phyloP scores from a whole-genome alignment of 257 asterid species.

The Ballota nigra region DNA sequence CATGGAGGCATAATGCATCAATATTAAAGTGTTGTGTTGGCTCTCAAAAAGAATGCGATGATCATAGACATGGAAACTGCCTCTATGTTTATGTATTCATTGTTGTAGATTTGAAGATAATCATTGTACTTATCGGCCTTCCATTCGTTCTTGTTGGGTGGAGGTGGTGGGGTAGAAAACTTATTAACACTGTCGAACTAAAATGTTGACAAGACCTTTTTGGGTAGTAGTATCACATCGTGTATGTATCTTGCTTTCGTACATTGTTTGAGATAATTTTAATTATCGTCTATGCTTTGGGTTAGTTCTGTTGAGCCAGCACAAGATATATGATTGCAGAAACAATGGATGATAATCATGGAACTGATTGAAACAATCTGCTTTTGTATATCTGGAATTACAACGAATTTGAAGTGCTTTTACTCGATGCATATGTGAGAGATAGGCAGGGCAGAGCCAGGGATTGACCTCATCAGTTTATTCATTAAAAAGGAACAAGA shows the following conservation, averaged over 20 bases:
- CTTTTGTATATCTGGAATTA: too few species aligned
- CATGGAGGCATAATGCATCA: too few species aligned
- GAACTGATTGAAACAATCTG: too few species aligned
- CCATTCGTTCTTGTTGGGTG: too few species aligned
- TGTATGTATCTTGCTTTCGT: too few species aligned
- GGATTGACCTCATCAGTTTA: background rate
- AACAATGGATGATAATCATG: too few species aligned
- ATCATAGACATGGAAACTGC: background rate
- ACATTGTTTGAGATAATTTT: too few species aligned
- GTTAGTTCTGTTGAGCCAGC: background rate
- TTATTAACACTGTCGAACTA: background rate
- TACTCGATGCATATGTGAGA: background rate
- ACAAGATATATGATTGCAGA: too few species aligned
- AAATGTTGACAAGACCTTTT: background rate
- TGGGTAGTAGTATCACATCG: too few species aligned
- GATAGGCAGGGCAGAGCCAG: background rate
- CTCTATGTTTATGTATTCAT: background rate
- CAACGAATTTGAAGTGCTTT: background rate
- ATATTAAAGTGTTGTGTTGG: background rate
- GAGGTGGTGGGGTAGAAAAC: background rate
- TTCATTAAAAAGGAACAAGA: background rate
- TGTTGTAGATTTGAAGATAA: background rate
- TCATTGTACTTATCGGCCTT: background rate
- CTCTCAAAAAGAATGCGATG: background rate
- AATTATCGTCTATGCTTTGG: too few species aligned